phyloP scores from a whole-genome alignment of 139 green algal species.

The Coccomyxa sp. region DNA sequence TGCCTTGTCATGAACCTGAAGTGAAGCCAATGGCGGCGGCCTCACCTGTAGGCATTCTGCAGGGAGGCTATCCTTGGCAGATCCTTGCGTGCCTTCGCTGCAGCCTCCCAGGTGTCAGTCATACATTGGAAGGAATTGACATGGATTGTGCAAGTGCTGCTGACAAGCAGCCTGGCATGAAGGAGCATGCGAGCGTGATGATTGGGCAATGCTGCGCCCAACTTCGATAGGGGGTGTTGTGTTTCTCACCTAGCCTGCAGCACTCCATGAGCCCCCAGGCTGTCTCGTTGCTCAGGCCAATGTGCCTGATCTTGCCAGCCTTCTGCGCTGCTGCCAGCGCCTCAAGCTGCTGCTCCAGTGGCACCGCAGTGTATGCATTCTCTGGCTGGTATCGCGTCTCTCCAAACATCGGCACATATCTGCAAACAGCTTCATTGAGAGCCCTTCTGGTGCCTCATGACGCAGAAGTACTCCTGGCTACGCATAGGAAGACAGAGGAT shows the following conservation, averaged over 20 bases:
- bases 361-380: constrained; percentile 34
- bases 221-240: too few relatives aligned
- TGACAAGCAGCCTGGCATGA: too few relatives aligned
- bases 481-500: neutral
- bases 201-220: too few relatives aligned
- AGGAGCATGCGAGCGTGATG: too few relatives aligned
- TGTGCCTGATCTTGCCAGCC: constrained; percentile 61
- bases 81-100: constrained; percentile 3
- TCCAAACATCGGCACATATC: constrained; percentile 97
- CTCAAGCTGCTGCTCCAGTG: constrained; percentile 77
- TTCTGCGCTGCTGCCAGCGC: constrained; percentile 47
- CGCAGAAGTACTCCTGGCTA: neutral
- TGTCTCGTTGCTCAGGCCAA: constrained; percentile 90
- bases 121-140: too few relatives aligned
- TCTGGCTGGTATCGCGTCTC: constrained; percentile 70
- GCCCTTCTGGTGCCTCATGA: too few relatives aligned
- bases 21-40: neutral
- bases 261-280: constrained; percentile 69
- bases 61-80: constrained; percentile 49
- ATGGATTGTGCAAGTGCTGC: too few relatives aligned
- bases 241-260: constrained; percentile 12
- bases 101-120: neutral
- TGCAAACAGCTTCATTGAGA: constrained; percentile 23
- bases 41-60: constrained; percentile 52
- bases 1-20: neutral